Conservation (phyloP, 1,284 basidiomycete genomes). For the Ceratobasidium sp. region DNA sequence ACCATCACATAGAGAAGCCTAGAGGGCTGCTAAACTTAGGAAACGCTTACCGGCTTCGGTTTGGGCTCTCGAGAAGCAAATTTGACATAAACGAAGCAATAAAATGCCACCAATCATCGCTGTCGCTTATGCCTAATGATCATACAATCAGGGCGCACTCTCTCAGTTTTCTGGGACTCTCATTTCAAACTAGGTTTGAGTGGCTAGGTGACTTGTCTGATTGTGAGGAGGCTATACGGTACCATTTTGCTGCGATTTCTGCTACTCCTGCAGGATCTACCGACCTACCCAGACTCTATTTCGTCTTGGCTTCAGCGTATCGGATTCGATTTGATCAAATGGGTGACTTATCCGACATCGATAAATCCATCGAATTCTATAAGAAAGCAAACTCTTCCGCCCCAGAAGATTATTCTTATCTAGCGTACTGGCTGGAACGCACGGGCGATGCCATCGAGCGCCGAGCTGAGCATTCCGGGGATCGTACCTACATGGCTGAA, state of each 20-base stretch:
- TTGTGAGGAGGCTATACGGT: not conserved
- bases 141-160: not conserved
- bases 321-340: not conserved
- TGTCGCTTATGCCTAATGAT: not conserved
- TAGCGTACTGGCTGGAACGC: not conserved
- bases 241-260: not conserved
- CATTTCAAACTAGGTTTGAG: not conserved
- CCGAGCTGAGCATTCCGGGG: not conserved
- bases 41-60: not conserved
- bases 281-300: not conserved
- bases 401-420: not conserved
- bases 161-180: not conserved
- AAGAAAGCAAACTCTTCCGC: not conserved
- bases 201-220: not conserved
- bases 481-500: not conserved
- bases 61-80: not conserved
- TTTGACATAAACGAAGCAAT: not conserved
- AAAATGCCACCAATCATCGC: too few relatives aligned
- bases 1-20: not conserved
- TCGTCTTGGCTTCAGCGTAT: not conserved
- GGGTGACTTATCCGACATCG: not conserved
- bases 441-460: not conserved
- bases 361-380: slow-evolving; percentile 9
- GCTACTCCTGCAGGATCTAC: not conserved
- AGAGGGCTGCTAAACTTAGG: not conserved